These are phyloP conservation scores for Testicularia cyperi DNA, from an alignment of 1,284 basidiomycete species.

Conservation along the genomic window DNA sequence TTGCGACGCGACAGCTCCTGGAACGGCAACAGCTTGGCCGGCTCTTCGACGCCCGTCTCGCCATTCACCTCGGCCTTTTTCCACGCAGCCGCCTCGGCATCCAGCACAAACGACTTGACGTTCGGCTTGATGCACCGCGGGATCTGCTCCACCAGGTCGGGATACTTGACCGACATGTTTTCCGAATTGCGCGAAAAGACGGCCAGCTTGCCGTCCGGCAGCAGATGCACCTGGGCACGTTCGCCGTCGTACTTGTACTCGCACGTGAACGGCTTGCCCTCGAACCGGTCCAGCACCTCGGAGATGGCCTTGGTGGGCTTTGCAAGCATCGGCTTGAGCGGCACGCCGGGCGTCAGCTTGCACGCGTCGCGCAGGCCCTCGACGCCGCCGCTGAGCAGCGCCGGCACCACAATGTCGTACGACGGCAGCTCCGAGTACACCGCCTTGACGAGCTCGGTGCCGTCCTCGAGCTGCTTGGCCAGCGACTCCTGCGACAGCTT, in stretches of 20 bases:
- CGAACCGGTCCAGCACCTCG: slow-evolving; percentile 97
- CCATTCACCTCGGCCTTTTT: slow-evolving; percentile 67
- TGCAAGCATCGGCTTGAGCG: slow-evolving; percentile 98
- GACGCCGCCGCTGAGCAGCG: slow-evolving; percentile 78
- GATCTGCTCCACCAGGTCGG: slow-evolving; percentile 89
- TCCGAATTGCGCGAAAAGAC: slow-evolving; percentile 98
- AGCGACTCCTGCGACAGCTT: slow-evolving; percentile 70
- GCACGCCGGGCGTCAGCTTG: slow-evolving; percentile 87
- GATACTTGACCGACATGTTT: slow-evolving; percentile 99
- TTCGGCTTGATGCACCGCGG: slow-evolving; percentile 68
- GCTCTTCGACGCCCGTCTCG: slow-evolving; percentile 14
- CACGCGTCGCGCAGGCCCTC: slow-evolving; percentile 73
- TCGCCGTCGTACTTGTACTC: slow-evolving; percentile 99
- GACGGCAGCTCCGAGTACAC: slow-evolving; percentile 94
- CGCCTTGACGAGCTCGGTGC: slow-evolving; percentile 76
- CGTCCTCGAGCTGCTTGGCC: slow-evolving; percentile 75
- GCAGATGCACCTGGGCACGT: slow-evolving; percentile 71
- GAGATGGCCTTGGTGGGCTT: slow-evolving; percentile 98
- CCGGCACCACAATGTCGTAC: slow-evolving; percentile 92
- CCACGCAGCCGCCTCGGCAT: slow-evolving; percentile 94
- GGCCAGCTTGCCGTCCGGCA: slow-evolving; percentile 63
- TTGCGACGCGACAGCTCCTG: slow-evolving; percentile 94
- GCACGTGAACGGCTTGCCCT: slow-evolving; percentile 92
- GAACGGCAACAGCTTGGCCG: slow-evolving; percentile 81
- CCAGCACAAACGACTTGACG: slow-evolving; percentile 85